These are phyloP conservation scores for Eutrema salsugineum DNA, from an alignment of 441 rosid species.

Conservation along the genomic window DNA sequence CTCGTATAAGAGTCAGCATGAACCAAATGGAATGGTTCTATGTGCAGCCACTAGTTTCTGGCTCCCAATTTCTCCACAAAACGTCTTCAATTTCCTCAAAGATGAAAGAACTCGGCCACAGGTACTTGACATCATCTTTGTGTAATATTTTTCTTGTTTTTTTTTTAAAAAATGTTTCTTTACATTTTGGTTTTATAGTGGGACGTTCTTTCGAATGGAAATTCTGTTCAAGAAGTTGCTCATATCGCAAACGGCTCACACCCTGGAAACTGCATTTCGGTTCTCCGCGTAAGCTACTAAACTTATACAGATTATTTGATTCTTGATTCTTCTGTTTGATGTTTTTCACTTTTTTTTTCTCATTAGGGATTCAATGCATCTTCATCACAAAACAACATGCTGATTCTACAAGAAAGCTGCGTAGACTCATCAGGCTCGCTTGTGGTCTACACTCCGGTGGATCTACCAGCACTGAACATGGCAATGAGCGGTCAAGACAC, in stretches of 20 bases:
- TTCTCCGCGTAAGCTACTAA: constrained; percentile 67
- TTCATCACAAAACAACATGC: constrained; percentile 81
- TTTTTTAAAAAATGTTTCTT: neutral
- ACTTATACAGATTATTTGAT: neutral
- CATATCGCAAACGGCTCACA: constrained; percentile 84
- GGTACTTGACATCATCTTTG: constrained; percentile 34
- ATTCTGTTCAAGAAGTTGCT: constrained; percentile 83
- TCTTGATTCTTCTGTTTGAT: neutral
- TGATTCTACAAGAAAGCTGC: constrained; percentile 95
- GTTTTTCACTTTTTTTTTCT: too few relatives aligned
- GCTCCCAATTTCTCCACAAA: constrained; percentile 72
- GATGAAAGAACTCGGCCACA: constrained; percentile 85
- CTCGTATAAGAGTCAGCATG: constrained; percentile 49
- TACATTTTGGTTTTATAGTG: constrained; percentile 43
- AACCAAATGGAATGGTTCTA: constrained; percentile 73
- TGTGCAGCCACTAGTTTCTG: constrained; percentile 88
- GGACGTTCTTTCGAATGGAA: constrained; percentile 88
- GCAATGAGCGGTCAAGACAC: constrained; percentile 96
- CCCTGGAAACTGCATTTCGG: constrained; percentile 88
- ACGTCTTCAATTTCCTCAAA: constrained; percentile 71
- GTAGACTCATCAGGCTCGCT: constrained; percentile 74
- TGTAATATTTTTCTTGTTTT: neutral
- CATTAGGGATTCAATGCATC: constrained; percentile 63
- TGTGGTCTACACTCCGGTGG: constrained; percentile 79
- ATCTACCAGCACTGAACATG: constrained; percentile 63